These are phyloP conservation scores for Fraxinus velutina DNA, from an alignment of 305 asterid species.

Conservation along the genomic window DNA sequence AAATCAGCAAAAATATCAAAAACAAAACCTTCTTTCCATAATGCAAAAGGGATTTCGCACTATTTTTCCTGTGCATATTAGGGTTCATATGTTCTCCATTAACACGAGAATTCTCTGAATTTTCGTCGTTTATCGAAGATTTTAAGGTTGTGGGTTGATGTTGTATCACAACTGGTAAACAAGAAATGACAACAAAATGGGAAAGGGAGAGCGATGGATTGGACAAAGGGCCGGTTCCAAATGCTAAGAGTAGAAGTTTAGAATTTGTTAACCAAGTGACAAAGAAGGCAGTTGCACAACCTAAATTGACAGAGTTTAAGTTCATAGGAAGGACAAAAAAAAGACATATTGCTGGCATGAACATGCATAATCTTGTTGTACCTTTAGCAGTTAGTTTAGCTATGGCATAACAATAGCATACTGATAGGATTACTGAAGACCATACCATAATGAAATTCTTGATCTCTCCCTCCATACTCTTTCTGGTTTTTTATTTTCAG, in stretches of 20 bases:
- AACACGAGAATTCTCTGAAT: neutral
- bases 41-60: neutral
- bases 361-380: conserved; percentile 32
- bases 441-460: conserved; percentile 39
- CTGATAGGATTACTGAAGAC: conserved; percentile 22
- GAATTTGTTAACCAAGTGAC: conserved; percentile 46
- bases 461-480: conserved; percentile 38
- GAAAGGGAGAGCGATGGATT: conserved; percentile 38
- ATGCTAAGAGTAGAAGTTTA: conserved; percentile 49
- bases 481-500: neutral
- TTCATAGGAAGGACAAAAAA: conserved; percentile 40
- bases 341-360: conserved; percentile 36
- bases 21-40: neutral
- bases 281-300: conserved; percentile 33
- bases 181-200: conserved; percentile 31
- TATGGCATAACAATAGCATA: conserved; percentile 37
- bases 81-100: neutral
- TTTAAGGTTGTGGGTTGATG: conserved; percentile 9
- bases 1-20: conserved; percentile 18
- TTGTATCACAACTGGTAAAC: conserved; percentile 34
- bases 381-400: conserved; percentile 37
- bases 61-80: neutral
- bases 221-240: conserved; percentile 44
- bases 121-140: neutral
- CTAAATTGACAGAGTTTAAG: conserved; percentile 31